Base-by-base conservation (phyloP, 164 flowering plant genomes). In the Dillenia turbinata region DNA sequence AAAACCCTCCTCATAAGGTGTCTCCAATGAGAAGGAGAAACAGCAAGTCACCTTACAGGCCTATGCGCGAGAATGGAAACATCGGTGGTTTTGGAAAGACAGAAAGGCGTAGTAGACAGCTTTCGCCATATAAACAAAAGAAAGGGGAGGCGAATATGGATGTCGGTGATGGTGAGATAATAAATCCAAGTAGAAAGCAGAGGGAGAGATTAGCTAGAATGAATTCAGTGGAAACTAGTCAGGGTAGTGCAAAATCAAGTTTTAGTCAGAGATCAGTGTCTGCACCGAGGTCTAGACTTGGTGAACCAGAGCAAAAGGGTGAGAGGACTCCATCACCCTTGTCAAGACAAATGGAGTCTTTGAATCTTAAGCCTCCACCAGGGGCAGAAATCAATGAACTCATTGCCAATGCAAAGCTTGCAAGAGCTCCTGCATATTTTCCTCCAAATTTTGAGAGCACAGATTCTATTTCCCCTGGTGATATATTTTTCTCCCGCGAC, bases 321-420 rank as follows among this genome's bases (percentile, higher is more conserved):
- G 75, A 65, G 15, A 70, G 77, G 51, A 71, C 56, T 54, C 68
- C 43, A 9, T 74, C 71, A 12, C 75, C 77, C 22, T 61, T 78
- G 53, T 24, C 69, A 14, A 75, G 70, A 52, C 80, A 78, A 45
- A 75, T 50, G 43, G 83, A 71, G 50, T 55, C 52, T 58, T 54
- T 69, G 13, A 55, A 65, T 13, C 44, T 45, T 26, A 62, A 64
- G 48, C 54, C 55, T 19, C 79, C 82, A 17, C 61, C 83, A 0
- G 78, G 74, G 1, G 81, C 81, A 12, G 89, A 87, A 66, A 66
- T 87, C 52, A 85, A 87, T 61, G 93, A 83, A 74, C 74, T 85
- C 66, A 63, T 81, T 47, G 87, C 90, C 6, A 66, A 78, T 48
- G 73, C 60, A 55, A 85, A 73, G 71, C 51, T 79, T 40, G 33